Base-by-base conservation (phyloP, 257 asterid genomes). In the Ballota nigra region DNA sequence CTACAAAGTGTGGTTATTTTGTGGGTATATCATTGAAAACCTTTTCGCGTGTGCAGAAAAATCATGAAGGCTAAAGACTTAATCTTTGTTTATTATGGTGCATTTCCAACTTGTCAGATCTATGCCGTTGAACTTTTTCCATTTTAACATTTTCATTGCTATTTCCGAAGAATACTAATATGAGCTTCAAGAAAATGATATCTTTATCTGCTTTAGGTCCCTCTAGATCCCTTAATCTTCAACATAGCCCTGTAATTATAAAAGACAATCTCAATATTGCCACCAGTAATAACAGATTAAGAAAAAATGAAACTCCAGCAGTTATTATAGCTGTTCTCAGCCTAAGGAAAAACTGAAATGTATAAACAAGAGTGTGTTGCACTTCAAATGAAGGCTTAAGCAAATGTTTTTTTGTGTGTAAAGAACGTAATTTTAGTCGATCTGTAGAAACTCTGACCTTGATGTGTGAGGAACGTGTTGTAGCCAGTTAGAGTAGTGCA, bases 191-290 rank as follows among this genome's bases (percentile, higher is more conserved):
- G 43, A 24, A 41, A 66, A 61, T 33, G n/a, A 59, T 15, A 49
- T 40, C 74, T 13, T 63, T 63, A 28, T 71, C 75, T 66, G 40
- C 63, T 70, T 38, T 67, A 51, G 63, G 72, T 60, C 29, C 51
- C 71, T 40, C 68, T 3, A 67, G 47, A 52, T 65, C 16, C 12
- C 47, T 63, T 43, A 38, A 33, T 63, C 40, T 65, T 70, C 66
- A 16, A 38, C 40, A 29, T 52, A 60, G 12, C 75, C 64, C 55
- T 60, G 66, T 76, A 29, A 29, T n/a, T 3, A 29, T 29, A 31
- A 43, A 70, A 61, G 24, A 40, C 63, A 12, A 60, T 53, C 41
- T 71, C 69, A 10, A n/a, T 0, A 19, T 45, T 75, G 56, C 38
- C 62, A 13, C 38, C 23, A 13, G 24, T 56, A 33, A 19, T 9